Evolutionary conservation across 352 stramenopile genomes (phyloP).

Genomic region (Phytopythium oedochilum): DNA sequence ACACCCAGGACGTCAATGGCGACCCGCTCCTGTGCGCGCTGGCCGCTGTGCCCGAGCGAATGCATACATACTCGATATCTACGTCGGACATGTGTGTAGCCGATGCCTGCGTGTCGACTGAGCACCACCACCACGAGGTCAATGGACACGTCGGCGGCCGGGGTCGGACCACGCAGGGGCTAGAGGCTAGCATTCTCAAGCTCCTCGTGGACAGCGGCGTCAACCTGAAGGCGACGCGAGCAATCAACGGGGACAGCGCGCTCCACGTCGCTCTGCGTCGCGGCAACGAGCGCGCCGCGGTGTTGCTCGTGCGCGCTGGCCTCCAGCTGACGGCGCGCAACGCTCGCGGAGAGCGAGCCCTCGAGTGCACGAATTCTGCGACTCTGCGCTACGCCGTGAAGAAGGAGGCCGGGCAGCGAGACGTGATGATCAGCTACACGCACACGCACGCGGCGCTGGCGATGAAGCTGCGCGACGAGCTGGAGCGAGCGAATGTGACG

Average conservation of each 20-base stretch:
- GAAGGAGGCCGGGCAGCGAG: slow-evolving; percentile 74
- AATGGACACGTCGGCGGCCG: too few relatives aligned
- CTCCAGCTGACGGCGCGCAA: slow-evolving; percentile 65
- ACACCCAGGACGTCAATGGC: slow-evolving; percentile 53
- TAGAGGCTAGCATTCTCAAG: slow-evolving; percentile 54
- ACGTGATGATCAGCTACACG: slow-evolving; percentile 88
- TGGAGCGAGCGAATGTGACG: slow-evolving; percentile 69
- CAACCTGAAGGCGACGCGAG: slow-evolving; percentile 47
- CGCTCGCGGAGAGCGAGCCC: slow-evolving; percentile 54
- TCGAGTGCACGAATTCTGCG: slow-evolving; percentile 65
- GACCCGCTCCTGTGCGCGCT: slow-evolving; percentile 67
- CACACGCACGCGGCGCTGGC: slow-evolving; percentile 69
- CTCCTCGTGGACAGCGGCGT: slow-evolving; percentile 41
- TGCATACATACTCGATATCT: background rate
- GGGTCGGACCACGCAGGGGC: slow-evolving; percentile 9
- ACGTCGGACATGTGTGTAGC: slow-evolving; percentile 9
- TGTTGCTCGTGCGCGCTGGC: slow-evolving; percentile 63
- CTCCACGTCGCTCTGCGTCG: slow-evolving; percentile 70
- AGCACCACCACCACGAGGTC: slow-evolving; percentile 16
- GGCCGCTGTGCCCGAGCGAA: slow-evolving; percentile 26
- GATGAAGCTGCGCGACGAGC: slow-evolving; percentile 54
- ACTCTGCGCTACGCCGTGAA: slow-evolving; percentile 80
- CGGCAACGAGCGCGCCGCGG: slow-evolving; percentile 60
- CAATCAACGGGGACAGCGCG: slow-evolving; percentile 64
- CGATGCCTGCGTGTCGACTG: slow-evolving; percentile 15